Evolutionary conservation across 805 yeast genomes (phyloP), one percentile per base, ranked within the genome.

Genomic region (Candida maesae): DNA sequence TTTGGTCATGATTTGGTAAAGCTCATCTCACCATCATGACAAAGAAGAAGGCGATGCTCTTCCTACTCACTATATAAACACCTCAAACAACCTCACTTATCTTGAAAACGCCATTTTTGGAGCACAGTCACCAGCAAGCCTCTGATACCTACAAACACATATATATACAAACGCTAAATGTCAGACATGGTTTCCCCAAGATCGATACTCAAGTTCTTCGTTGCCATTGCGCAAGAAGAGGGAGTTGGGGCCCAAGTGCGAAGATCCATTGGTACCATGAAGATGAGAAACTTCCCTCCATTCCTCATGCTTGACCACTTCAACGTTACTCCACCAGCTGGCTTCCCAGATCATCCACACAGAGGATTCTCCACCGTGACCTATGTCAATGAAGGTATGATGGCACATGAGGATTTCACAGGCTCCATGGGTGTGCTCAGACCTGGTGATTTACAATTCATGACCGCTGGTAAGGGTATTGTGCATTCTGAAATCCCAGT

Each of bases 381-480:
- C 0, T 73, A 80, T 45, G 63, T 84, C 36, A 64, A 76, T 42
- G 69, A 76, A 35, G 91, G 91, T 28, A 76, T 73, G 49, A 65
- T 84, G 62, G 84, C 86, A 5, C 95, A 84, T 58, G 89, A 83
- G 57, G 96, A 89, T 60, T 86, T 88, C 64, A 84, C 95, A 2
- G 95, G 95, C 1, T 67, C 83, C n/a, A 71, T 74, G 39, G 96
- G 95, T 41, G 70, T 85, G 8, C 65, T 89, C 39, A 71, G 75
- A 46, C 78, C 87, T 7, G 96, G 95, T 42, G 96, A 88, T 59
- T 67, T 89, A 50, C 96, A 88, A 61, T 87, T 88, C 61, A 88
- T 88, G 96, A 88, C 95, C 20, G 95, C 96, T 5, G 96, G 95
- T 45, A 75, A 74, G 52, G 96, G 95, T 37, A 78, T 87, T 27